A percentile compares a stretch with the other conserved stretches of the same genome.
These are phyloP conservation scores for Mesembryanthemum crystallinum DNA, from an alignment of 148 eudicot species.

Conservation along the genomic window DNA sequence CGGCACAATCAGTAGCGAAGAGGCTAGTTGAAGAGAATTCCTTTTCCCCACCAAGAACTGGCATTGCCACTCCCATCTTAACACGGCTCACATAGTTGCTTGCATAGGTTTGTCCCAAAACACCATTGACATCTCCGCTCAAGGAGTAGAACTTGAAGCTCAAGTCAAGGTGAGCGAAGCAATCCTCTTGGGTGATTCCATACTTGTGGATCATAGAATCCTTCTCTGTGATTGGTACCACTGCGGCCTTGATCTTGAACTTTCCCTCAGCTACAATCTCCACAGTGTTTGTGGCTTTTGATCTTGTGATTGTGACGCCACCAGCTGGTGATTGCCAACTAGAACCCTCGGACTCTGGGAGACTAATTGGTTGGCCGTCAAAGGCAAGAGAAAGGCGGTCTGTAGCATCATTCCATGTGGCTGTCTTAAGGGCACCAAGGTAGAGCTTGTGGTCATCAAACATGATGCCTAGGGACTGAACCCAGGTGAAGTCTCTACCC, in stretches of 20 bases:
- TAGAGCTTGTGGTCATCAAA: constrained; percentile 46
- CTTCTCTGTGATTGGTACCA: constrained; percentile 58
- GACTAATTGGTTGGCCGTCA: constrained; percentile 37
- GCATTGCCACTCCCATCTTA: constrained; percentile 62
- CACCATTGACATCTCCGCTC: constrained; percentile 61
- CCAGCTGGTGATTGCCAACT: constrained; percentile 32
- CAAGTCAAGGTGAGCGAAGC: constrained; percentile 79
- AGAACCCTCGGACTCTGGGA: constrained; percentile 42
- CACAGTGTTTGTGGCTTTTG: constrained; percentile 44
- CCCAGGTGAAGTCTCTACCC: constrained; percentile 72
- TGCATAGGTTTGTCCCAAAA: constrained; percentile 75
- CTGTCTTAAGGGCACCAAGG: constrained; percentile 47
- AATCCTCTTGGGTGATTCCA: constrained; percentile 60
- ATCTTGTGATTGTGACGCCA: constrained; percentile 34
- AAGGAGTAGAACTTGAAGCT: constrained; percentile 66
- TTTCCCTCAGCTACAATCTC: constrained; percentile 57
- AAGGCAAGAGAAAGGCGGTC: constrained; percentile 48
- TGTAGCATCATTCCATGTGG: constrained; percentile 41
- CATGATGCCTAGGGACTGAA: constrained; percentile 56
- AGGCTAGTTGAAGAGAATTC: constrained; percentile 55
- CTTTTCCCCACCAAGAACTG: constrained; percentile 63
- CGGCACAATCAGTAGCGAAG: constrained; percentile 62
- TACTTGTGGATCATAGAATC: constrained; percentile 62
- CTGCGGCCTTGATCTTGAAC: constrained; percentile 62
- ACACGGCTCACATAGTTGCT: constrained; percentile 57